Base-by-base conservation (phyloP, 2,329 filamentous ascomycete species). In the Septoria petroselini region DNA sequence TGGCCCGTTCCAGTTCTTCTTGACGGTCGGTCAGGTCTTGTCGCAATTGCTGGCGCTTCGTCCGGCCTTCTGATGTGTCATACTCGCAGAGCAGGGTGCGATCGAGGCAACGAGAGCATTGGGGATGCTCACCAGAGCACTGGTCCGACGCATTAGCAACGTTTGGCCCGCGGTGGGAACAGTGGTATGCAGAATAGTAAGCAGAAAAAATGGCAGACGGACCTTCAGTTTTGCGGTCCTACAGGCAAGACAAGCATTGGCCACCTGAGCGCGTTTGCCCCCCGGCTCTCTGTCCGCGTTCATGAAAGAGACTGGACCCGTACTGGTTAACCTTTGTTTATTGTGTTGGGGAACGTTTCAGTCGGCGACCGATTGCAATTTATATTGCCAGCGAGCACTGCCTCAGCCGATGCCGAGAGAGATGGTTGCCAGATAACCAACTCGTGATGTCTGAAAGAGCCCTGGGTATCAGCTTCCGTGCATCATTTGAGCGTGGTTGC, bases 51-150 rank as follows among this genome's bases (percentile, higher is more conserved):
- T 57, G 57, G 34, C 54, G 49, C 34, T 50, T 54, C 11, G 57
- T 57, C 31, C 55, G 44, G 14, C 57, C 57, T 21, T 56, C 31
- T 7, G 52, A 29, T 14, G 55, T 49, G 30, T 58, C 56, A 37
- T 58, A 58, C 8, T 47, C 23, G 42, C 56, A 58, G 21, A 29
- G 15, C 3, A 41, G 35, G 17, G 17, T 19, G 11, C 35, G 21
- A n/a, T 11, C 29, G 19, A 14, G 5, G 38, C 43, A 48, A 7
- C 50, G 50, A 25, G 21, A 35, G 38, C 53, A 56, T 35, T 27
- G 34, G 11, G 53, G 53, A 41, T 50, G 53, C 33, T 41, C 34
- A 19, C 53, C 50, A 27, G 41, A 38, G 41, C 53, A 49, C 45
- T 52, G 21, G 11, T 14, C 21, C n/a, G 23, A 27, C 9, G 5